These are phyloP conservation scores for Mallotus japonicus DNA, from an alignment of 441 rosid species.

Conservation along the genomic window DNA sequence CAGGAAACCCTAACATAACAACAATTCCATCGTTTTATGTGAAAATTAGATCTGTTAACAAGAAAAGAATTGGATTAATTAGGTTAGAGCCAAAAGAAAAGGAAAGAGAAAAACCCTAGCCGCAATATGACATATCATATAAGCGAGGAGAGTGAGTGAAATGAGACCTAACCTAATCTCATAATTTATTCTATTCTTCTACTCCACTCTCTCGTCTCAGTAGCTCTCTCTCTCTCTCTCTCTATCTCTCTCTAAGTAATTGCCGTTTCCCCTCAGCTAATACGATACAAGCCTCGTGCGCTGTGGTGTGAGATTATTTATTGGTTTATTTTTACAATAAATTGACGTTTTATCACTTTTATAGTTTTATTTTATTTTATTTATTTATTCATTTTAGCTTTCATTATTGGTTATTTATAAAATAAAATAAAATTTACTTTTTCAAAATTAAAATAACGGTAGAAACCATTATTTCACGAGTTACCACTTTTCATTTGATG, in stretches of 20 bases:
- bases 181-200: not conserved
- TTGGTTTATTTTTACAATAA: not conserved
- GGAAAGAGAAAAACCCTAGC: slow-evolving; percentile 39
- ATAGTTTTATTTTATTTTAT: too few species aligned
- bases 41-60: slow-evolving; percentile 26
- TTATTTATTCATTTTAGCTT: too few species aligned
- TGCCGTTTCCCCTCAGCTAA: not conserved
- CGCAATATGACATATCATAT: slow-evolving; percentile 19
- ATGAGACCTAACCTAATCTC: slow-evolving; percentile 29
- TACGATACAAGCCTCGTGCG: slow-evolving; percentile 7
- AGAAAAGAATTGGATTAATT: not conserved
- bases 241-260: not conserved
- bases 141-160: slow-evolving; percentile 6
- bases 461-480: too few species aligned
- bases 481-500: too few species aligned
- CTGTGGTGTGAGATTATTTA: not conserved
- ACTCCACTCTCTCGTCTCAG: not conserved
- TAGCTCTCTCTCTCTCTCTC: not conserved
- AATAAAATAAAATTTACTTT: too few species aligned
- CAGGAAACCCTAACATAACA: slow-evolving; percentile 28
- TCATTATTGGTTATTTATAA: too few species aligned
- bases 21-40: slow-evolving; percentile 27
- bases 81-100: not conserved
- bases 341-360: too few species aligned
- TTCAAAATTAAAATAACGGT: too few species aligned